Conservation (phyloP, 176 grass and related monocot genomes). For the Phoenix dactylifera region DNA sequence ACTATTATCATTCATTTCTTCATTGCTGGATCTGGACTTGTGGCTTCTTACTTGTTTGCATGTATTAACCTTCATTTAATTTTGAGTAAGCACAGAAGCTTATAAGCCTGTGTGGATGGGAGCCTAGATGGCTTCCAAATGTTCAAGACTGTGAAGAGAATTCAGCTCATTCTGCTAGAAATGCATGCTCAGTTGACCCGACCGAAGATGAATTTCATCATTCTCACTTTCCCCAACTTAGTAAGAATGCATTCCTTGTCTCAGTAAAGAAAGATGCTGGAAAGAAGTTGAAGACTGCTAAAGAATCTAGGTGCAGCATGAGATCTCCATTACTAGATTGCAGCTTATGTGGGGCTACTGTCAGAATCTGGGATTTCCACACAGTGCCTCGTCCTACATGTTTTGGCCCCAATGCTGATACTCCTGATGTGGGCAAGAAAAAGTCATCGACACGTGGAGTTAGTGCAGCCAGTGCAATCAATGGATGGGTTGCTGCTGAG, state of each 20-base stretch:
- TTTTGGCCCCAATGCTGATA: constrained; percentile 47
- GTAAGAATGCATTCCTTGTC: constrained; percentile 43
- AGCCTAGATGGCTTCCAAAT: constrained; percentile 96
- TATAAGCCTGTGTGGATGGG: constrained; percentile 99
- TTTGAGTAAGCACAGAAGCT: constrained; percentile 78
- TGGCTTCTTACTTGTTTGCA: constrained; percentile 7
- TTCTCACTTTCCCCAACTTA: constrained; percentile 34
- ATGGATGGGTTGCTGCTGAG: constrained; percentile 60
- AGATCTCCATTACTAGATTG: constrained; percentile 92
- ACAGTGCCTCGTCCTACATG: constrained; percentile 44
- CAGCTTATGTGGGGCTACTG: constrained; percentile 78
- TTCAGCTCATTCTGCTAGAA: constrained; percentile 68
- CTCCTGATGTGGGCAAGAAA: constrained; percentile 59
- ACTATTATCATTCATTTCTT: constrained; percentile 7
- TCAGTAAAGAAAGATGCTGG: constrained; percentile 71
- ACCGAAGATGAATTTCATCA: constrained; percentile 24
- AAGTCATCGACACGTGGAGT: constrained; percentile 45
- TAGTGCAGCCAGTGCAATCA: constrained; percentile 85
- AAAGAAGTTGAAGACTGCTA: constrained; percentile 51
- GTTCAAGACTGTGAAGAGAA: constrained; percentile 98
- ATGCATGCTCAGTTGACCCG: constrained; percentile 41
- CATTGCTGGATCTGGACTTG: background rate
- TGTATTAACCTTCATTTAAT: constrained; percentile 8
- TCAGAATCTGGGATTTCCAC: constrained; percentile 68
- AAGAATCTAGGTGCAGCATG: constrained; percentile 67